Conservation (phyloP, 805 yeast species). For the Yarrowia bubula region DNA sequence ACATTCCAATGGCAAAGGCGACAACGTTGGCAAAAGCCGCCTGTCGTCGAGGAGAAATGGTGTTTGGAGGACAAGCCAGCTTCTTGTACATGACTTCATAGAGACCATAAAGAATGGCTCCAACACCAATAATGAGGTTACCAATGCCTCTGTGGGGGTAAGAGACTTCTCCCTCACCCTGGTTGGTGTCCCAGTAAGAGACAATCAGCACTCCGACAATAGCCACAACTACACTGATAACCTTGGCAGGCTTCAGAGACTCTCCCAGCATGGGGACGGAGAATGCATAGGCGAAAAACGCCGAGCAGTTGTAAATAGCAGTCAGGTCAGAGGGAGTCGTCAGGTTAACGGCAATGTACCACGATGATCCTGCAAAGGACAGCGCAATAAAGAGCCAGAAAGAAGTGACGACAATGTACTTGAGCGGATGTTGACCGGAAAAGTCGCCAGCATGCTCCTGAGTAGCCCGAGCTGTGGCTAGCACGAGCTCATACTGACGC, state of each 20-base stretch:
- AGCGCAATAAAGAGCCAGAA: conserved; percentile 54
- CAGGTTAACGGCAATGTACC: conserved; percentile 81
- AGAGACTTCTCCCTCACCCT: not conserved
- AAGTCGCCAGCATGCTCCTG: conserved; percentile 34
- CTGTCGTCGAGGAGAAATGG: conserved; percentile 64
- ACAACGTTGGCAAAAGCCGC: conserved; percentile 77
- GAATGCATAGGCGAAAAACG: conserved; percentile 82
- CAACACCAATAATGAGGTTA: conserved; percentile 64
- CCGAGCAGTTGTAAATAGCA: conserved; percentile 86
- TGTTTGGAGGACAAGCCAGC: conserved; percentile 69
- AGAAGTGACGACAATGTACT: conserved; percentile 48
- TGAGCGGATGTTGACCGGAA: conserved; percentile 39
- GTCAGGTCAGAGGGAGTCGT: conserved; percentile 84
- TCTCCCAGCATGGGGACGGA: conserved; percentile 74
- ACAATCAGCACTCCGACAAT: conserved; percentile 73
- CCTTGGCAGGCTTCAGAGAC: conserved; percentile 59
- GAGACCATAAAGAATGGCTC: conserved; percentile 75
- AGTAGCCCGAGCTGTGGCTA: conserved; percentile 28
- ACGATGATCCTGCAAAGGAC: conserved; percentile 73
- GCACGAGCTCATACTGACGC: conserved; percentile 33
- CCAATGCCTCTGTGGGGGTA: conserved; percentile 68
- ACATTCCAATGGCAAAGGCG: conserved; percentile 64
- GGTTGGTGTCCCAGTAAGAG: conserved; percentile 50
- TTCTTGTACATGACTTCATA: conserved; percentile 83
- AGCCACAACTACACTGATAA: conserved; percentile 67